Evolutionary conservation across 352 stramenopile species (phyloP).

Genomic region (Blastocystis sp.): DNA sequence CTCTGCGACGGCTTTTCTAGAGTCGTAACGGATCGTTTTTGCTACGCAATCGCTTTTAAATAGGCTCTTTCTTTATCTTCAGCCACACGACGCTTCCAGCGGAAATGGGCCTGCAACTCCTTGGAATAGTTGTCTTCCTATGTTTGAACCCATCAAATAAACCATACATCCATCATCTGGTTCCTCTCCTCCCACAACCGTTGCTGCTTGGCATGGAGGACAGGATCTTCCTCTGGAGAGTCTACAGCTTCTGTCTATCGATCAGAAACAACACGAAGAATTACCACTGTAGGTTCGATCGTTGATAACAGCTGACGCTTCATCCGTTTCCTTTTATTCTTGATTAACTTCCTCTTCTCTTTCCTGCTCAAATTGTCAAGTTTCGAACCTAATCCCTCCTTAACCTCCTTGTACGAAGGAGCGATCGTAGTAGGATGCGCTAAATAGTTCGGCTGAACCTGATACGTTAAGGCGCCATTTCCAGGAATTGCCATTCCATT

Average conservation of each 20-base stretch:
- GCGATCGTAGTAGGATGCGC: background rate
- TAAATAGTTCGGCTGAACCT: background rate
- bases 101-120: background rate
- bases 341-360: slow-evolving; percentile 48
- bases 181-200: slow-evolving; percentile 39
- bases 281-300: background rate
- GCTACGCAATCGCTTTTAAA: slow-evolving; percentile 35
- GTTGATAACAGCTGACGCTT: background rate
- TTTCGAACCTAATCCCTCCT: background rate
- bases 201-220: background rate
- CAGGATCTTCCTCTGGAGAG: background rate
- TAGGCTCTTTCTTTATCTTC: slow-evolving; percentile 9
- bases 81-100: background rate
- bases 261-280: background rate
- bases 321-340: slow-evolving; percentile 44
- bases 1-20: background rate
- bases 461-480: slow-evolving; percentile 13
- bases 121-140: slow-evolving; percentile 41
- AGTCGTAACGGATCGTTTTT: background rate
- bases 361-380: background rate
- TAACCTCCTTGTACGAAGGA: background rate
- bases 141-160: background rate
- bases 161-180: slow-evolving; percentile 25
- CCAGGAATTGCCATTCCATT: background rate
- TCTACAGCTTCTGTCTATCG: background rate